These are phyloP conservation scores for Fraxinus quadrangulata DNA, from an alignment of 257 asterid species.

Conservation along the genomic window DNA sequence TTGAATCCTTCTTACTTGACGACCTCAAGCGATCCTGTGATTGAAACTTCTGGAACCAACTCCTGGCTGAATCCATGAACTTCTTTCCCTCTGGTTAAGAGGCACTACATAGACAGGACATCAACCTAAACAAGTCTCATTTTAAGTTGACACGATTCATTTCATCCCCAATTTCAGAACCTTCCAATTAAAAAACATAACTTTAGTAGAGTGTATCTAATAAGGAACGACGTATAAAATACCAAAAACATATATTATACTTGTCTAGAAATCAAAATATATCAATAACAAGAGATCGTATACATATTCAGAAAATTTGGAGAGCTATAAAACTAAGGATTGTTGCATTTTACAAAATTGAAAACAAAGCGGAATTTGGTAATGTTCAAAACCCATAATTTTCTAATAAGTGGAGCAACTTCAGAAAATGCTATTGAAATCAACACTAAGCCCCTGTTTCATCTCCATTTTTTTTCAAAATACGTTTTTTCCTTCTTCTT, in stretches of 20 bases:
- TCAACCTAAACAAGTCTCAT: slow-evolving; percentile 42
- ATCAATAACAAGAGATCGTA: neutral
- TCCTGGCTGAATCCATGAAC: slow-evolving; percentile 82
- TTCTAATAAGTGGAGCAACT: neutral
- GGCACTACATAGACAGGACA: slow-evolving; percentile 23
- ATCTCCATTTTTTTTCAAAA: too few species aligned
- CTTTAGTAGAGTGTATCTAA: neutral
- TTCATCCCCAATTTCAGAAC: slow-evolving; percentile 37
- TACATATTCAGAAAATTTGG: slow-evolving; percentile 8
- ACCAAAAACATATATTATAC: slow-evolving; percentile 7
- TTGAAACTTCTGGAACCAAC: slow-evolving; percentile 85
- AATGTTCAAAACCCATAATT: neutral
- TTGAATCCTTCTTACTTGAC: slow-evolving; percentile 59
- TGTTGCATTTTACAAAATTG: slow-evolving; percentile 13
- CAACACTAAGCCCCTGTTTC: neutral
- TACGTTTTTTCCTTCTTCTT: too few species aligned
- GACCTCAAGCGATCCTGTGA: slow-evolving; percentile 76
- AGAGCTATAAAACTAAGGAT: neutral
- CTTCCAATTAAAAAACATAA: slow-evolving; percentile 29
- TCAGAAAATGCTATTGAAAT: neutral
- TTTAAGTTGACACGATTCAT: slow-evolving; percentile 29
- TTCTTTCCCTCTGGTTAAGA: slow-evolving; percentile 41
- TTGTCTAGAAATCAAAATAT: neutral
- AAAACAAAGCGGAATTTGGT: neutral
- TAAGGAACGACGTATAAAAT: slow-evolving; percentile 5